A percentile compares a stretch with the other conserved stretches of the same genome.
phyloP scores from a whole-genome alignment of 2,329 filamentous ascomycete genomes.

The Colletotrichum sp. region DNA sequence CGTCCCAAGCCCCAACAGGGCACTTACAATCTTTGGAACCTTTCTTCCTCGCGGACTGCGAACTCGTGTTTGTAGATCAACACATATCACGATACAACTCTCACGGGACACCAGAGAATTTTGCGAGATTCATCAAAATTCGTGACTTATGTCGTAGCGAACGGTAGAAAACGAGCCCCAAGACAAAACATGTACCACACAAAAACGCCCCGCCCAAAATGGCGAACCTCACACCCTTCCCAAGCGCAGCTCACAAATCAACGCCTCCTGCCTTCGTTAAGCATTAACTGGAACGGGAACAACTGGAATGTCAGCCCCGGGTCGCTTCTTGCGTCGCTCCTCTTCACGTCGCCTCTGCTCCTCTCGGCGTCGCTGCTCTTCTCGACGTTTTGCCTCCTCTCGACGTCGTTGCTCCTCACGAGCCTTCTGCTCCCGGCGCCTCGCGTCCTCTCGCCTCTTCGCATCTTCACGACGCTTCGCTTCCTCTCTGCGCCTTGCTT shows the following conservation, averaged over 20 bases:
- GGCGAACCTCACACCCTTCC: neutral
- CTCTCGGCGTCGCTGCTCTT: neutral
- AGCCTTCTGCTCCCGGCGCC: neutral
- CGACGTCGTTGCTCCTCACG: neutral
- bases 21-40: neutral
- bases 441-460: neutral
- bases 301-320: neutral
- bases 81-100: accelerated
- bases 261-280: neutral
- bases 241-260: neutral
- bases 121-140: neutral
- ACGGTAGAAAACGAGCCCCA: neutral
- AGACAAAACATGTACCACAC: neutral
- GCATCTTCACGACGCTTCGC: neutral
- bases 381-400: neutral
- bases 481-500: neutral
- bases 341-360: neutral
- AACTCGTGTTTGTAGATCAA: neutral
- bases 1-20: neutral
- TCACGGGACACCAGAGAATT: accelerated
- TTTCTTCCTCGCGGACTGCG: neutral
- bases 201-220: neutral
- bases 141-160: neutral
- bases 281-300: neutral
- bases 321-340: neutral